Evolutionary conservation across 805 yeast genomes (phyloP).

Genomic region (Ogataea methylovora): DNA sequence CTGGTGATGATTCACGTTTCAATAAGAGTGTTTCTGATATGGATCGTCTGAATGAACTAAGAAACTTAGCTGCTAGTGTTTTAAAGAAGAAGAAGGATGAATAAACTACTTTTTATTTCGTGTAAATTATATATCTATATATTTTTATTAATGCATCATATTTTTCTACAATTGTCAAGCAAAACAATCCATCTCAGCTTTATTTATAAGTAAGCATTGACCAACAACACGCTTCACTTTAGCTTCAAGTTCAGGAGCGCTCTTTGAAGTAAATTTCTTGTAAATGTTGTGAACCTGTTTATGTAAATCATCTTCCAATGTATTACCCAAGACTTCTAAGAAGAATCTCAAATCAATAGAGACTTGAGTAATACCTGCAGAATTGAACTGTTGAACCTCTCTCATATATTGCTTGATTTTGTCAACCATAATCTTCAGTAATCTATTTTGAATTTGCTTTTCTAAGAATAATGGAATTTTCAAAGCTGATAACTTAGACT

Average conservation of each 20-base stretch:
- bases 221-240: slow-evolving; percentile 12
- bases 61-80: slow-evolving; percentile 3
- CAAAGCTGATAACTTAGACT: slow-evolving; percentile 15
- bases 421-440: slow-evolving; percentile 14
- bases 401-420: slow-evolving; percentile 14
- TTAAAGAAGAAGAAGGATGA: slow-evolving; percentile 1
- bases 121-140: too few relatives aligned
- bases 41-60: slow-evolving; percentile 2
- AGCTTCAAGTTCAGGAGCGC: background rate
- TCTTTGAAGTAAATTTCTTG: background rate
- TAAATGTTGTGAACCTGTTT: background rate
- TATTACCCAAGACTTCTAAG: slow-evolving; percentile 11
- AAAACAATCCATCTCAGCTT: slow-evolving; percentile 21
- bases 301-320: background rate
- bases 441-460: slow-evolving; percentile 13
- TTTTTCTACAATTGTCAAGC: too few relatives aligned
- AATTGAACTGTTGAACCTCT: slow-evolving; percentile 16
- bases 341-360: slow-evolving; percentile 17
- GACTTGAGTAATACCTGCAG: slow-evolving; percentile 16
- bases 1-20: too few relatives aligned
- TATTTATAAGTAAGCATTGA: slow-evolving; percentile 13
- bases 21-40: too few relatives aligned
- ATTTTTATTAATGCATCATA: too few relatives aligned
- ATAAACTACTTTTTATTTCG: too few relatives aligned
- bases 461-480: slow-evolving; percentile 13